Evolutionary conservation across 768 basidiomycete genomes (phyloP).

Genomic region (Trametes meyenii): DNA sequence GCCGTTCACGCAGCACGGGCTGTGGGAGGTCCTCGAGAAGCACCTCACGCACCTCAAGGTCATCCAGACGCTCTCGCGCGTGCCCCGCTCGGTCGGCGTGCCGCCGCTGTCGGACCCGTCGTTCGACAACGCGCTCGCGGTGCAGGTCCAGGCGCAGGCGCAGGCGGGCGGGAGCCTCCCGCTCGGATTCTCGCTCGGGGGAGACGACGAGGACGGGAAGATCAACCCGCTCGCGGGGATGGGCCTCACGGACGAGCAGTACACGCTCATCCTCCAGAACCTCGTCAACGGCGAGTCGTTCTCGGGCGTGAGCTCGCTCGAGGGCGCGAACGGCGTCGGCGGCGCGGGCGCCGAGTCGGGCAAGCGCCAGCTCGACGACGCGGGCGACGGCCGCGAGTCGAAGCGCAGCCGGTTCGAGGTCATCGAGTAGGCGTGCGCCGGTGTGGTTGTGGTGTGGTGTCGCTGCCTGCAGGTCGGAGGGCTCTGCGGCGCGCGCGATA

Average conservation of each 20-base stretch:
- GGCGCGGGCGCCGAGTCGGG: slow-evolving; percentile 26
- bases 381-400: slow-evolving; percentile 37
- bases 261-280: slow-evolving; percentile 74
- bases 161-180: slow-evolving; percentile 10
- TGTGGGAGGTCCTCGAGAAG: slow-evolving; percentile 94
- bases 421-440: slow-evolving; percentile 33
- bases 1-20: slow-evolving; percentile 93
- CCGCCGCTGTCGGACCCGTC: slow-evolving; percentile 58
- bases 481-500: too few relatives aligned
- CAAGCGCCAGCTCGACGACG: slow-evolving; percentile 37
- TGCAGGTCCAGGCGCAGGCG: slow-evolving; percentile 31
- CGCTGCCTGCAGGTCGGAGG: not conserved
- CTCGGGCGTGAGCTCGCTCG: slow-evolving; percentile 41
- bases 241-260: slow-evolving; percentile 90
- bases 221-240: slow-evolving; percentile 87
- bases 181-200: slow-evolving; percentile 26
- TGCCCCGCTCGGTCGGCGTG: slow-evolving; percentile 69
- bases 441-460: not conserved
- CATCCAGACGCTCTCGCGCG: slow-evolving; percentile 72
- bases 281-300: slow-evolving; percentile 69
- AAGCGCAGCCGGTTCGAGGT: slow-evolving; percentile 46
- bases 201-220: slow-evolving; percentile 50
- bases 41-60: slow-evolving; percentile 86
- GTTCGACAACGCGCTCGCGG: slow-evolving; percentile 58
- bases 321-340: slow-evolving; percentile 23